Conservation (phyloP, 2,329 filamentous ascomycete species). For the Claviceps digitariae region DNA sequence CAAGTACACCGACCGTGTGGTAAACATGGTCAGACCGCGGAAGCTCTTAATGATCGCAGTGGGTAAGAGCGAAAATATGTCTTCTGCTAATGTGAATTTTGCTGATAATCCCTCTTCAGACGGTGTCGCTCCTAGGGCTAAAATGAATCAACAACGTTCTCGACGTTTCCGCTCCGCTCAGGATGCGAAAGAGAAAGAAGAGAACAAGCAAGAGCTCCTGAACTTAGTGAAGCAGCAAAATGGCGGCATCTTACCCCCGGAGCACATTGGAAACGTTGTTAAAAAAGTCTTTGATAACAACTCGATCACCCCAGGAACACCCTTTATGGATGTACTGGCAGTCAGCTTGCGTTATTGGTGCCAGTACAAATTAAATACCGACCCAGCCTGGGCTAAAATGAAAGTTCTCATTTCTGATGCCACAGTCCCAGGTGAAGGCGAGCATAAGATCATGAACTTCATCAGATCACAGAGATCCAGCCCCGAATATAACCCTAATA, state of each 20-base stretch:
- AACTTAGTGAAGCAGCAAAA: conserved; percentile 74
- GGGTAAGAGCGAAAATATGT: conserved; percentile 37
- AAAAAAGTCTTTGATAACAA: conserved; percentile 90
- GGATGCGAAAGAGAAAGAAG: conserved; percentile 87
- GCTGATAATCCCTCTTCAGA: conserved; percentile 38
- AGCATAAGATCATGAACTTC: conserved; percentile 99
- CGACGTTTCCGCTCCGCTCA: conserved; percentile 88
- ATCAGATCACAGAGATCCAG: conserved; percentile 85
- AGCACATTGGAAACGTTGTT: conserved; percentile 45
- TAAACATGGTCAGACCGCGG: conserved; percentile 95
- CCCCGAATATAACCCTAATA: conserved; percentile 89
- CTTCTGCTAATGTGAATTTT: neutral
- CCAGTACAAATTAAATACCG: conserved; percentile 93
- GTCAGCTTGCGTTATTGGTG: conserved; percentile 89
- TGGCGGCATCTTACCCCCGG: conserved; percentile 47
- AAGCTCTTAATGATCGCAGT: conserved; percentile 97
- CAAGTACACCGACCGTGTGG: conserved; percentile 94
- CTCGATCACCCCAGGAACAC: conserved; percentile 86
- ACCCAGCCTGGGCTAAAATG: conserved; percentile 87
- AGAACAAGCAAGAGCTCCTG: conserved; percentile 76
- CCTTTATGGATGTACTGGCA: conserved; percentile 96
- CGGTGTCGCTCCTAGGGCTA: conserved; percentile 91
- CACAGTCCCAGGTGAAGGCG: conserved; percentile 91
- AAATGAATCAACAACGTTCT: conserved; percentile 99
- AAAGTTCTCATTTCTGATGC: conserved; percentile 99